Evolutionary conservation across 2,329 filamentous ascomycete species (phyloP), one percentile per base, ranked within the genome.

Genomic region (Metarhizium robertsii): DNA sequence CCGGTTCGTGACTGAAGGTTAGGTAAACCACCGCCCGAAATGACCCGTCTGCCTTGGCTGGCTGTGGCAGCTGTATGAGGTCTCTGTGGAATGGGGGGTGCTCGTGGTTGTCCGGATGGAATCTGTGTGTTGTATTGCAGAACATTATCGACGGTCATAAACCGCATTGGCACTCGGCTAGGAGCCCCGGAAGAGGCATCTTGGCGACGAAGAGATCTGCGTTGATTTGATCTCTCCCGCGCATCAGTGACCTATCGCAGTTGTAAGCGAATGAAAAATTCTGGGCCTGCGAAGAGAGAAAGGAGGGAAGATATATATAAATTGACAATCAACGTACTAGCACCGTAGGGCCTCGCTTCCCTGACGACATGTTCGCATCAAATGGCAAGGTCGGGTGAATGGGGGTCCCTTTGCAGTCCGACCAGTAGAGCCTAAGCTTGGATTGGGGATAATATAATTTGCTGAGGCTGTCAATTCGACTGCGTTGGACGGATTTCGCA

Each of bases 41-140:
- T 60, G 8, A 69, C 64, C n/a, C 70, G 65, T 40, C 53, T 55
- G 2, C 59, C 59, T 0, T 61, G 29, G 2, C 55, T 42, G 16
- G 54, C 53, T 2, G 61, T 60, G 11, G 59, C 57, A 5, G 61
- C 55, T 2, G 62, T 58, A 49, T 61, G 58, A 2, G 64, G 60
- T 32, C 64, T 62, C 48, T 62, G 78, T 32, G 76, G 71, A 34
- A 77, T 74, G 6, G 84, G 86, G 1, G 88, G 87, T 0, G 83
- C 79, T 43, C 94, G 85, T 55, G 90, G 89, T 70, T 96, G 92
- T 65, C 91, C 92, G 0, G 94, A 97, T 1, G 94, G 94, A 45
- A 99, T 94, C 66, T 96, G 92, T 52, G 90, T 94, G 57, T 91
- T 87, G 74, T 95, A 90, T 69, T 95, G 91, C 5, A 99, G 84